Base-by-base conservation (phyloP, 208 protist species). In the Strigomonas culicis region DNA sequence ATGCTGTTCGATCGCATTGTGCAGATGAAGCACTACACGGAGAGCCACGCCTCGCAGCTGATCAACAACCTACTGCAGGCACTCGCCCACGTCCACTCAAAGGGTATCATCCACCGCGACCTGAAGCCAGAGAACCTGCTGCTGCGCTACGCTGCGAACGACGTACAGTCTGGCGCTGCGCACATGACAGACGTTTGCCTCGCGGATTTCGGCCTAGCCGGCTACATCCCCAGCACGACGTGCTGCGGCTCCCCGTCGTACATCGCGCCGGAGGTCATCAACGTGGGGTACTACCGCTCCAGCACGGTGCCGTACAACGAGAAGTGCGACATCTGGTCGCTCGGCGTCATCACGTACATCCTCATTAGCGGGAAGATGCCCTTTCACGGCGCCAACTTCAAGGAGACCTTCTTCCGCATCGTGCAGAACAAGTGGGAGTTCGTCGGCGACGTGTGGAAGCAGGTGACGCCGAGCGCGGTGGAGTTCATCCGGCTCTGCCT, bases 91-190 rank as follows among this genome's bases (percentile, higher is more conserved):
- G 93, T 92, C 65, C 98, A 99, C 75, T 95, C 89, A 36, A 97
- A 90, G 43, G 98, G 98, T 31, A 97, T 99, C 57, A 99, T 99
- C 80, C 98, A 99, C 76, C 84, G 98, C 50, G 98, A 99, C 72
- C 84, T 99, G 27, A 99, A 99, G 83, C 98, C 98, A 34, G 97
- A 99, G 67, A 99, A 99, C 66, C 84, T 99, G 36, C 97, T 99
- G 77, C 98, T 99, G 71, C 97, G 99, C 74, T 94, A 98, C 79
- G 65, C 75, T 28, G 76, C 93, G 59, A 73, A 85, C 44, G 64
- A 76, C 34, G 65, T 60, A 1, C 63, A 57, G 41, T 57, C 47
- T 28, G 63, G 51, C 50, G 71, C 32, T 34, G 73, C 72, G n/a
- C 72, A 89, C 60, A 70, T 92, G 43, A 83, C 84, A 10, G 79